These are phyloP conservation scores for Fusarium scirpi DNA, from an alignment of 2,329 filamentous ascomycete genomes.

Conservation along the genomic window DNA sequence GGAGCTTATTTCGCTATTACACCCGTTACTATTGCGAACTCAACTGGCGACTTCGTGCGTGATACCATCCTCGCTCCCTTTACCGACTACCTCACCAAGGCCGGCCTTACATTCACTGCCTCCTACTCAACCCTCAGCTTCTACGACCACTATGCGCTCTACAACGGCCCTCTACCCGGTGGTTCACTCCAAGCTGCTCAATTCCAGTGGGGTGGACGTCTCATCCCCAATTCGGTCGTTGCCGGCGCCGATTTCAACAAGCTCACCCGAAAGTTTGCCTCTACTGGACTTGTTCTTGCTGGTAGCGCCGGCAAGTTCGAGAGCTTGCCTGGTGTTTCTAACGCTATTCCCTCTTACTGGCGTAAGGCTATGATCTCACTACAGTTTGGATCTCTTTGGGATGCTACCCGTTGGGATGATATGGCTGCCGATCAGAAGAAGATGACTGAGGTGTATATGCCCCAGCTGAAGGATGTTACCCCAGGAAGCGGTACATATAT, in stretches of 20 bases:
- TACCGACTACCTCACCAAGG: slow-evolving; percentile 1
- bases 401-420: slow-evolving; percentile 44
- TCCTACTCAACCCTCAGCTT: slow-evolving; percentile 5
- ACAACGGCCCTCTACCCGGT: slow-evolving; percentile 55
- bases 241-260: slow-evolving; percentile 41
- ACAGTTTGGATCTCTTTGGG: slow-evolving; percentile 47
- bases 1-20: slow-evolving; percentile 56
- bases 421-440: slow-evolving; percentile 50
- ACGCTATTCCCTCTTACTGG: slow-evolving; percentile 58
- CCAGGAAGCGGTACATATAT: slow-evolving; percentile 60
- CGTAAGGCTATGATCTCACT: slow-evolving; percentile 51
- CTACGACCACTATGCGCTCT: slow-evolving; percentile 59
- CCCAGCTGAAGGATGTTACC: slow-evolving; percentile 50
- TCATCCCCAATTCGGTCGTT: slow-evolving; percentile 53
- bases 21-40: slow-evolving; percentile 60
- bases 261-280: slow-evolving; percentile 38
- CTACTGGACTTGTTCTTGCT: slow-evolving; percentile 39
- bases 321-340: slow-evolving; percentile 40
- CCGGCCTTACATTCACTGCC: background rate
- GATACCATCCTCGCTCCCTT: slow-evolving; percentile 6
- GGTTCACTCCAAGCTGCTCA: slow-evolving; percentile 51
- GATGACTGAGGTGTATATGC: slow-evolving; percentile 48
- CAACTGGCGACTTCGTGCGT: slow-evolving; percentile 6
- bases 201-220: slow-evolving; percentile 54
- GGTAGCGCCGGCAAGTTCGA: slow-evolving; percentile 45